phyloP scores from a whole-genome alignment of 2,329 filamentous ascomycete species.

The Paraconiothyrium brasiliense region DNA sequence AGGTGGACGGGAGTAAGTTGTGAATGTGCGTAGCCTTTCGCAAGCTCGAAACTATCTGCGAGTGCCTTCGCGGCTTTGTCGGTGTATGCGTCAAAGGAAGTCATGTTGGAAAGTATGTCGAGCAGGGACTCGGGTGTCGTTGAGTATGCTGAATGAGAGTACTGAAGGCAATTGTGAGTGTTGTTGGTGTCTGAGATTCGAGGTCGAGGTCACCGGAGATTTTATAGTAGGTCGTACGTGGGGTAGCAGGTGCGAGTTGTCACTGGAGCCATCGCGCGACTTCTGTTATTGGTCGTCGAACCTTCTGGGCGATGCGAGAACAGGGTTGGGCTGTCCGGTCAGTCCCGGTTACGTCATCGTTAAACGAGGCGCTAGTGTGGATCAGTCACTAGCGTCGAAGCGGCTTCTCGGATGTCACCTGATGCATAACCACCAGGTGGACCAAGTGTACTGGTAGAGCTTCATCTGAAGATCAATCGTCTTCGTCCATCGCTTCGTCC shows the following conservation, averaged over 20 bases:
- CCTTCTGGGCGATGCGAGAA: neutral
- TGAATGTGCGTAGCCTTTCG: constrained; percentile 88
- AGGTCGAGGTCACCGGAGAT: neutral
- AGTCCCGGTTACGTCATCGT: constrained; percentile 7
- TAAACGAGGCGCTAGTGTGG: neutral
- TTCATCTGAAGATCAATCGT: neutral
- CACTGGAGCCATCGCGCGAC: constrained; percentile 2
- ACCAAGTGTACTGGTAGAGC: neutral
- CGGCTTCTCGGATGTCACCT: neutral
- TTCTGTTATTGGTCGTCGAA: constrained; percentile 9
- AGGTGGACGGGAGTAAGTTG: constrained; percentile 92
- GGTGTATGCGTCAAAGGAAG: constrained; percentile 87
- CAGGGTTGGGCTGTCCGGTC: constrained; percentile 4
- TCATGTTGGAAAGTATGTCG: constrained; percentile 63
- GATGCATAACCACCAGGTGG: neutral
- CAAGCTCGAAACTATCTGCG: constrained; percentile 85
- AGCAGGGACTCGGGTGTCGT: constrained; percentile 25
- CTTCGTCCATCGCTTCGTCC: neutral
- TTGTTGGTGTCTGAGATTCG: neutral
- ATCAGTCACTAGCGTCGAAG: neutral
- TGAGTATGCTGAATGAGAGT: constrained; percentile 23
- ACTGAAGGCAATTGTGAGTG: neutral
- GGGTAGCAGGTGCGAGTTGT: neutral
- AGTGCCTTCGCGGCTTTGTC: constrained; percentile 91
- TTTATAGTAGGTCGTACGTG: constrained; percentile 9